Percentiles rank a stretch among this genome's conserved stretches.
These are phyloP conservation scores for Lasiosphaeria hispida DNA, from an alignment of 495 filamentous ascomycete genomes.

Conservation along the genomic window DNA sequence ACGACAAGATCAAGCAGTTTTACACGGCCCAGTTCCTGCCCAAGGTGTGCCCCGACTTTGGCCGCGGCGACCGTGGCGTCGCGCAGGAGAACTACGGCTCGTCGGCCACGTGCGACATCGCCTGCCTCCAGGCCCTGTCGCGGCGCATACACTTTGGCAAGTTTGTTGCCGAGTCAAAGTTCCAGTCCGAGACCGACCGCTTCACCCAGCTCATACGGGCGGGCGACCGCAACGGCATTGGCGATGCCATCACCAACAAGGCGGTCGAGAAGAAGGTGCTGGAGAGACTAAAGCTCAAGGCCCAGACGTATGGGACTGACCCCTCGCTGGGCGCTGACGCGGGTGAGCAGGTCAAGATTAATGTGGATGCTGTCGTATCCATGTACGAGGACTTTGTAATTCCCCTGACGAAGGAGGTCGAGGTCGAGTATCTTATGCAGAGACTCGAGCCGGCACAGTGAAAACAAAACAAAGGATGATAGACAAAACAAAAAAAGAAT, in stretches of 20 bases:
- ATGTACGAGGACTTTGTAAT: conserved; percentile 98
- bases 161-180: conserved; percentile 99
- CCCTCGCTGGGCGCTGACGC: conserved; percentile 47
- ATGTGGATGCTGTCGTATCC: conserved; percentile 85
- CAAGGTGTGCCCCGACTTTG: conserved; percentile 68
- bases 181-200: conserved; percentile 72
- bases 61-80: conserved; percentile 74
- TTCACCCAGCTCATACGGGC: conserved; percentile 79
- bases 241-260: conserved; percentile 83
- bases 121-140: conserved; percentile 86
- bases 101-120: conserved; percentile 85
- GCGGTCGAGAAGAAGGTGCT: conserved; percentile 91
- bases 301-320: conserved; percentile 91
- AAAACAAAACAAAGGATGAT: background rate
- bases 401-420: conserved; percentile 93
- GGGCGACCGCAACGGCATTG: conserved; percentile 76
- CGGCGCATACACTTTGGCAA: conserved; percentile 96
- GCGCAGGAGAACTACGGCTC: conserved; percentile 94
- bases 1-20: conserved; percentile 76
- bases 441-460: conserved; percentile 55
- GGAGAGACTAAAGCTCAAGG: conserved; percentile 84
- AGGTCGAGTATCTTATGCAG: conserved; percentile 97
- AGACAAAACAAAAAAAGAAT: conserved; percentile 7
- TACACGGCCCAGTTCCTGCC: conserved; percentile 86
- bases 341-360: conserved; percentile 63